Conservation (phyloP, 192 early-diverging fungal species). For the Dispira parvispora region DNA sequence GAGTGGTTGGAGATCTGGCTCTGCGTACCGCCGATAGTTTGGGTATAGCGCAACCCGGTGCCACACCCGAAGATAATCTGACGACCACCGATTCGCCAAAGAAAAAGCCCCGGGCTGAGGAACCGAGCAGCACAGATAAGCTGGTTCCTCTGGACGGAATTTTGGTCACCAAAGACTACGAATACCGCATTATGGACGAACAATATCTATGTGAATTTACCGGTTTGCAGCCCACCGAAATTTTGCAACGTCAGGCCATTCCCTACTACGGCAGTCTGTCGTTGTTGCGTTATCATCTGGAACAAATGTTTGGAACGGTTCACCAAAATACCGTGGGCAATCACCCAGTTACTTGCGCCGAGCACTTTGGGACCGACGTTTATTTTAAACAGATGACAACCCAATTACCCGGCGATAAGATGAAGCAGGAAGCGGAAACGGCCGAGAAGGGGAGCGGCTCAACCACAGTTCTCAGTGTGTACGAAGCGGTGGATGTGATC, state of each 20-base stretch:
- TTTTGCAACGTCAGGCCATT: slow-evolving; percentile 65
- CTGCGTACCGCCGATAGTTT: neutral
- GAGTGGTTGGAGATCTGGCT: slow-evolving; percentile 26
- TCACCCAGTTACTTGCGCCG: too few relatives aligned
- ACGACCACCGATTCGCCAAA: neutral
- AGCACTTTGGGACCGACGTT: neutral
- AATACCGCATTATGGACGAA: slow-evolving; percentile 69
- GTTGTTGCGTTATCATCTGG: slow-evolving; percentile 76
- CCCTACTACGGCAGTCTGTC: slow-evolving; percentile 57
- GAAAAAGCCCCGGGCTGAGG: neutral
- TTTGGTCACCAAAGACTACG: slow-evolving; percentile 77
- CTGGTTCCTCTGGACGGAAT: slow-evolving; percentile 33
- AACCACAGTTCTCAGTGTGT: slow-evolving; percentile 27
- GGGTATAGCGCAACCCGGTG: neutral
- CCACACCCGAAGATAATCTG: too few relatives aligned
- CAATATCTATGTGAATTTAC: slow-evolving; percentile 70
- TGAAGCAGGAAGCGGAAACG: neutral
- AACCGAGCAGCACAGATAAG: neutral
- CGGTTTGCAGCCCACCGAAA: slow-evolving; percentile 50
- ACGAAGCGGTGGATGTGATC: slow-evolving; percentile 57
- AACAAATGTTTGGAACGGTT: slow-evolving; percentile 82
- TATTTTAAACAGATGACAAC: neutral
- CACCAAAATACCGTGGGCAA: slow-evolving; percentile 17
- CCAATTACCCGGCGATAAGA: neutral
- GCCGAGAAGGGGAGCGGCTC: neutral